Percentiles rank a stretch among this genome's conserved stretches.
Evolutionary conservation across 208 protist species (phyloP).

Genomic region (Trypanosoma vivax): DNA sequence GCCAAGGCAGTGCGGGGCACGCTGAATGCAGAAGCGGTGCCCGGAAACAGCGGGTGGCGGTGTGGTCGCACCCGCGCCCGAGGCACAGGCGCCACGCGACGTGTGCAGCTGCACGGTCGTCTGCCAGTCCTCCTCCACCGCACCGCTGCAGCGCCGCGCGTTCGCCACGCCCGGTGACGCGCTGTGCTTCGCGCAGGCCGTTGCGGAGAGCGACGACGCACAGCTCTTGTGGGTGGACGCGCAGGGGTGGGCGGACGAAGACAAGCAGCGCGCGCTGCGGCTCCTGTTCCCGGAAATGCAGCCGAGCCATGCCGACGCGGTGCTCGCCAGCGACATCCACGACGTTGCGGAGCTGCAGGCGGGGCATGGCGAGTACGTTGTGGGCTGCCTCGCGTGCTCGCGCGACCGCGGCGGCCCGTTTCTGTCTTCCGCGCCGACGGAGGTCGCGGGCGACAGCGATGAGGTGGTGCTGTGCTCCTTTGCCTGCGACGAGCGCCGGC

Average conservation of each 20-base stretch:
- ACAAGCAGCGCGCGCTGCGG: constrained; percentile 26
- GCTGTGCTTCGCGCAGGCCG: neutral
- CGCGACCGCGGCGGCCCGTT: constrained; percentile 13
- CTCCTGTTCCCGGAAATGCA: constrained; percentile 32
- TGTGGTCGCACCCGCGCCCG: no score
- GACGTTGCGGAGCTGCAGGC: constrained; percentile 69
- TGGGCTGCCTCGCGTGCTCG: constrained; percentile 52
- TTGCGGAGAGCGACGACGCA: neutral
- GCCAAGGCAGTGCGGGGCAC: no score
- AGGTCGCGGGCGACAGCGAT: constrained; percentile 27
- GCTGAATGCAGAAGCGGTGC: no score
- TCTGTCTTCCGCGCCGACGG: neutral
- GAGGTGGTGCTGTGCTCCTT: constrained; percentile 54
- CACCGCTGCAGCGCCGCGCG: neutral
- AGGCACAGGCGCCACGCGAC: no score
- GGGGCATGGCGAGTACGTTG: constrained; percentile 30
- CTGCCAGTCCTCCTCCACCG: no score
- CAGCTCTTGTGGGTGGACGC: constrained; percentile 52
- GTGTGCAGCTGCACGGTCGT: no score
- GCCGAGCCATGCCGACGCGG: constrained; percentile 32
- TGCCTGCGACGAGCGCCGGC: constrained; percentile 32
- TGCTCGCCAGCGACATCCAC: constrained; percentile 42
- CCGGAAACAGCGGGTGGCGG: no score
- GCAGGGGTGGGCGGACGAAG: constrained; percentile 23
- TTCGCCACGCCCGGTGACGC: constrained; percentile 3